Conservation (phyloP, 768 basidiomycete species). For the Paxillus rubicundulus region DNA sequence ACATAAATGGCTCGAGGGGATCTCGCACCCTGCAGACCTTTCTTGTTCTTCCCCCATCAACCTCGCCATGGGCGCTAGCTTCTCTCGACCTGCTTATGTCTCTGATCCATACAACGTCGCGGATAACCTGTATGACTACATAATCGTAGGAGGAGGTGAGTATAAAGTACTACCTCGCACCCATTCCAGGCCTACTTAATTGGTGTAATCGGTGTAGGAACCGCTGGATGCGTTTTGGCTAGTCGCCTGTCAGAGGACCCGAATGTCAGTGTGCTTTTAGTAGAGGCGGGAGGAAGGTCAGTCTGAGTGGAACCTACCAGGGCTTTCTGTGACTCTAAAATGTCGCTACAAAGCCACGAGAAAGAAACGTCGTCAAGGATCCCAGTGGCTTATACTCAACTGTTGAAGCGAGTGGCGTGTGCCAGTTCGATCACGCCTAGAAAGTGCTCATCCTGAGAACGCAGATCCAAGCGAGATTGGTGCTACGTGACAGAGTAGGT, state of each 20-base stretch:
- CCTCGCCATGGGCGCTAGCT: conserved; percentile 1
- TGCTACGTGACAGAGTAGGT: conserved; percentile 1
- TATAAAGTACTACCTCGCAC: not conserved
- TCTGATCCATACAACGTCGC: not conserved
- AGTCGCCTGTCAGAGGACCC: conserved; percentile 37
- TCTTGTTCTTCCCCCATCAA: not conserved
- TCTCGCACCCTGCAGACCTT: no score
- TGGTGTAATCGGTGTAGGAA: conserved; percentile 21
- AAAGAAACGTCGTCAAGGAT: not conserved
- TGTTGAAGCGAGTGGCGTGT: not conserved
- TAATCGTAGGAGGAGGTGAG: conserved; percentile 13
- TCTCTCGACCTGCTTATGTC: not conserved
- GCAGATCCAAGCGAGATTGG: conserved; percentile 3
- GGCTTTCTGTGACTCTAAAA: not conserved
- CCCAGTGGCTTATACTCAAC: not conserved
- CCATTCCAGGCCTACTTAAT: not conserved
- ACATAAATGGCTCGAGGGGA: no score
- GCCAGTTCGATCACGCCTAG: not conserved
- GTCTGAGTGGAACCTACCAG: not conserved
- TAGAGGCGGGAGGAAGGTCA: conserved; percentile 43
- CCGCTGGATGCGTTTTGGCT: conserved; percentile 38
- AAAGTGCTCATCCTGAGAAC: not conserved
- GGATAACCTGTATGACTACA: conserved; percentile 9
- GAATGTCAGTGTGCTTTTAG: conserved; percentile 35
- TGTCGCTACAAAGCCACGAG: not conserved